These are phyloP conservation scores for Russula compacta DNA, from an alignment of 768 basidiomycete species.

Conservation along the genomic window DNA sequence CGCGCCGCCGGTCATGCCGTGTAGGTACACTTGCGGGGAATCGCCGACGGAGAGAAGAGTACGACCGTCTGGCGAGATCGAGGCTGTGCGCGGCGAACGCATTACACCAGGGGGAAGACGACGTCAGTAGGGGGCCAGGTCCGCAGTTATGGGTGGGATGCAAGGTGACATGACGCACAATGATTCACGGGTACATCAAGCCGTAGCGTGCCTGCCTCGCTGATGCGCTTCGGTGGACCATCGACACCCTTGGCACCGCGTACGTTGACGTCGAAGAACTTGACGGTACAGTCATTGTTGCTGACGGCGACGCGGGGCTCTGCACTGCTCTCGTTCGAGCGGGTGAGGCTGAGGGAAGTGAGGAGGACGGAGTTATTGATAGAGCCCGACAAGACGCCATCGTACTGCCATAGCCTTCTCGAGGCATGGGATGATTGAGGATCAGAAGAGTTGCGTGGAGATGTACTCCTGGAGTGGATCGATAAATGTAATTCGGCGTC, in stretches of 20 bases:
- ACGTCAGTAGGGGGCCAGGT: neutral
- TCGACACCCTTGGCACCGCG: conserved; percentile 29
- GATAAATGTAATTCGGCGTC: conserved; percentile 65
- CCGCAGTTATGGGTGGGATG: neutral
- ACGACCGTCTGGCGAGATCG: conserved; percentile 81
- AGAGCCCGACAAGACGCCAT: conserved; percentile 46
- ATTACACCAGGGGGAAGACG: neutral
- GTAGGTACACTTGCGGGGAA: conserved; percentile 76
- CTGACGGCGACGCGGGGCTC: conserved; percentile 75
- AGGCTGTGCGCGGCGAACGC: conserved; percentile 41
- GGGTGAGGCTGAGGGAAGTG: conserved; percentile 51
- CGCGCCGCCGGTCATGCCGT: conserved; percentile 61
- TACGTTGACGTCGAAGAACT: conserved; percentile 68
- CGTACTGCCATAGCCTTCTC: conserved; percentile 43
- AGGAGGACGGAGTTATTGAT: conserved; percentile 78
- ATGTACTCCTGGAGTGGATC: conserved; percentile 28
- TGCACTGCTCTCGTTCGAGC: conserved; percentile 50
- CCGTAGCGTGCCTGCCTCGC: conserved; percentile 43
- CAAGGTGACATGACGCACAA: conserved; percentile 40
- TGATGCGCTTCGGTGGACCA: conserved; percentile 34
- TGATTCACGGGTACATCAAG: conserved; percentile 74
- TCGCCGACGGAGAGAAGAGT: conserved; percentile 88
- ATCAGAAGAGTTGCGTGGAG: conserved; percentile 5
- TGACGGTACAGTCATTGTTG: conserved; percentile 79
- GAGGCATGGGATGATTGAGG: conserved; percentile 8